Evolutionary conservation across 139 green algal species (phyloP), one percentile per base, ranked within the genome.

Genomic region (Chlorella sp.): DNA sequence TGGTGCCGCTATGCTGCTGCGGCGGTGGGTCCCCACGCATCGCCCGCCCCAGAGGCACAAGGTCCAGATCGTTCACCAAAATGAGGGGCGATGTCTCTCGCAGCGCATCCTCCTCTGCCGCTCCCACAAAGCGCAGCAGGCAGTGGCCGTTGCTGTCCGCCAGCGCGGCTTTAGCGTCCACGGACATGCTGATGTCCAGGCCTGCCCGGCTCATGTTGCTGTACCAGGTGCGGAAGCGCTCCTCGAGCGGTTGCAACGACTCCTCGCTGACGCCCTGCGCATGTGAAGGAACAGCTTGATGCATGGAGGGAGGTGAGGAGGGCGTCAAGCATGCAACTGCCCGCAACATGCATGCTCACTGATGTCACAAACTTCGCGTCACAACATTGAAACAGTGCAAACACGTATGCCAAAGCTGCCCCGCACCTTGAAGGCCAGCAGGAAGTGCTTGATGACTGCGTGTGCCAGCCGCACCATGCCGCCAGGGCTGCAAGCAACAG

Each of bases 381-480:
- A n/a, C n/a, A n/a, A n/a, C n/a, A n/a, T n/a, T n/a, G n/a, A n/a
- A n/a, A n/a, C n/a, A n/a, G n/a, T n/a, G n/a, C n/a, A n/a, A n/a
- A n/a, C n/a, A n/a, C n/a, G n/a, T 30, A 2, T 68, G 62, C 62
- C 28, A 70, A 44, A 38, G 1, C 6, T 30, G n/a, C 34, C 63
- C 15, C 39, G 18, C 80, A 86, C 73, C 87, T 90, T 86, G 75
- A 96, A 91, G 44, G 92, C 92, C 51, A 91, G 51, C 32, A 91
- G 74, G 34, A 90, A 78, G 32, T 90, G 89, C 26, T 90, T 85
- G 1, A 84, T 47, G 26, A 95, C 70, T 1, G 91, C 91, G 56
- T 96, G 91, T 21, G 92, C 84, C 70, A 96, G 86, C 32, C 91
- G 82, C 41, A 95, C 86, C 39, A 90, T 84, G 25, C 92, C 83